Conservation (phyloP, 371 early-diverging fungal genomes). For the Coemansia sp. region DNA sequence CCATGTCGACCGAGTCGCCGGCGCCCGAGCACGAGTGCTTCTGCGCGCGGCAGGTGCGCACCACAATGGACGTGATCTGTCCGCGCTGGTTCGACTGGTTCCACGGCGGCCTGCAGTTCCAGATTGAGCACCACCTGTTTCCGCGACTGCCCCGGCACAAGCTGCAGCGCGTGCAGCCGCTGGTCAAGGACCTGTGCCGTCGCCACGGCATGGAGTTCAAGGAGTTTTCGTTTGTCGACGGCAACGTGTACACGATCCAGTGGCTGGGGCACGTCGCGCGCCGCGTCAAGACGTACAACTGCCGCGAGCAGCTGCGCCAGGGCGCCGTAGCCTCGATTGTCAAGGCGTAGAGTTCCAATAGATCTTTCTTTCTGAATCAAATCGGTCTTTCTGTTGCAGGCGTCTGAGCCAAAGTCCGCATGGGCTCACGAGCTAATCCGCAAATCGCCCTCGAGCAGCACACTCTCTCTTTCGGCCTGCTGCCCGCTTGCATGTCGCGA, state of each 20-base stretch:
- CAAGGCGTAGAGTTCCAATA: neutral
- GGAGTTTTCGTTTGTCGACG: conserved; percentile 51
- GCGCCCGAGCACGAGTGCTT: conserved; percentile 72
- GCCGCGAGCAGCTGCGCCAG: conserved; percentile 23
- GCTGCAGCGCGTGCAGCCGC: conserved; percentile 68
- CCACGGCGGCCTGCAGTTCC: conserved; percentile 96
- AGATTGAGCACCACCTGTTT: conserved; percentile 94
- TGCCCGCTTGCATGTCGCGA: too few relatives aligned
- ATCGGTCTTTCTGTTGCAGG: neutral
- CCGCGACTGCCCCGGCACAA: conserved; percentile 92
- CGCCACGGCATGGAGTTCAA: conserved; percentile 50
- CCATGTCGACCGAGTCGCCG: conserved; percentile 85
- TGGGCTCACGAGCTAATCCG: too few relatives aligned
- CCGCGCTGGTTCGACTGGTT: conserved; percentile 94
- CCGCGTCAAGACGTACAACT: conserved; percentile 41
- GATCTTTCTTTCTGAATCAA: neutral
- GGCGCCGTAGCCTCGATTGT: conserved; percentile 1
- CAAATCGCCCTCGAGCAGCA: too few relatives aligned
- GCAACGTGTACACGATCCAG: conserved; percentile 51
- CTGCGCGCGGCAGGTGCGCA: conserved; percentile 81
- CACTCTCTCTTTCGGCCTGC: too few relatives aligned
- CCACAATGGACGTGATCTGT: conserved; percentile 97
- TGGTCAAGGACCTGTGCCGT: conserved; percentile 72
- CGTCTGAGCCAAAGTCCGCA: neutral
- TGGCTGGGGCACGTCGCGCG: conserved; percentile 49